These are phyloP conservation scores for Ganoderma lucidum DNA, from an alignment of 1,284 basidiomycete species.

Conservation along the genomic window DNA sequence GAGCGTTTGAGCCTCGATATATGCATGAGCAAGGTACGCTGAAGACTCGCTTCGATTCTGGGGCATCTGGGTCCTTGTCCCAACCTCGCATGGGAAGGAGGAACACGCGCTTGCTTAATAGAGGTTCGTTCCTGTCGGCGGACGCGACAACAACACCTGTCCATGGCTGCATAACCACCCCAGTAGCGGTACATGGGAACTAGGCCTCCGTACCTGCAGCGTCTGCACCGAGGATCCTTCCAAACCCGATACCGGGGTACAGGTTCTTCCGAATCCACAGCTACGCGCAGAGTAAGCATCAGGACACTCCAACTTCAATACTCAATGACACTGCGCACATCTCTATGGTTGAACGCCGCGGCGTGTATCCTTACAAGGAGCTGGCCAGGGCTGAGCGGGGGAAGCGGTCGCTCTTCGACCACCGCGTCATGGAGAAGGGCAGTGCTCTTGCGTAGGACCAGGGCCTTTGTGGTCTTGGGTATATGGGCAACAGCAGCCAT, in stretches of 20 bases:
- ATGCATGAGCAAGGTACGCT: slow-evolving; percentile 6
- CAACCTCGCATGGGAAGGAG: slow-evolving; percentile 81
- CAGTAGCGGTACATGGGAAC: neutral
- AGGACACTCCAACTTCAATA: neutral
- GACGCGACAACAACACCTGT: slow-evolving; percentile 71
- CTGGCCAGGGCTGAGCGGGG: slow-evolving; percentile 59
- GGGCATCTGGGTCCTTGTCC: slow-evolving; percentile 66
- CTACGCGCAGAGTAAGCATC: slow-evolving; percentile 43
- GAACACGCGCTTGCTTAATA: slow-evolving; percentile 77
- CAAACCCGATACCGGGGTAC: slow-evolving; percentile 73
- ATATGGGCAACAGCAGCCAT: slow-evolving; percentile 26
- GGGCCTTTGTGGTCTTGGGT: slow-evolving; percentile 40
- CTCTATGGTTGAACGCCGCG: slow-evolving; percentile 82
- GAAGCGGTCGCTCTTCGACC: slow-evolving; percentile 57
- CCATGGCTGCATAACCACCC: neutral
- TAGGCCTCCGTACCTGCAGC: slow-evolving; percentile 64
- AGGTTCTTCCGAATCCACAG: slow-evolving; percentile 77
- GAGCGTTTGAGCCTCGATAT: neutral
- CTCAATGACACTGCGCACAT: slow-evolving; percentile 55
- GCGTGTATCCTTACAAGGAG: slow-evolving; percentile 74
- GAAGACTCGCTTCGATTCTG: slow-evolving; percentile 51
- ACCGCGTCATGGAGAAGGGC: slow-evolving; percentile 60
- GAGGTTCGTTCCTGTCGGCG: slow-evolving; percentile 56
- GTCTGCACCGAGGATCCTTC: slow-evolving; percentile 74
- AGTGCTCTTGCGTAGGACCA: slow-evolving; percentile 51